Conservation (phyloP, 306 rosid genomes). For the Ammopiptanthus mongolicus region DNA sequence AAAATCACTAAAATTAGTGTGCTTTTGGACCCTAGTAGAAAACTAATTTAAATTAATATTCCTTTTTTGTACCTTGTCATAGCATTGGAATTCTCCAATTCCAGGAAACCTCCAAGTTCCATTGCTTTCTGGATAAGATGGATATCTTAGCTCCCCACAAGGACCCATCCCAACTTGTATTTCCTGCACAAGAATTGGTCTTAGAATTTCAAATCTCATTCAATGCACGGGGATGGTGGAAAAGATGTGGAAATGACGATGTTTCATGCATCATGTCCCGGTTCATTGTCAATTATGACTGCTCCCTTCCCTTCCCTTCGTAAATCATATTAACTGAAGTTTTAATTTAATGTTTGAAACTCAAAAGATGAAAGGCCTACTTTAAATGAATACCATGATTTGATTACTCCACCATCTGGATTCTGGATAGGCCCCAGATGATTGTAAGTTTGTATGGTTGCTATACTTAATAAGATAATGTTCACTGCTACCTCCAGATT, state of each 20-base stretch:
- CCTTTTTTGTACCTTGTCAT: constrained; percentile 68
- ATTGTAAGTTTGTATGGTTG: not conserved
- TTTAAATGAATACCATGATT: not conserved
- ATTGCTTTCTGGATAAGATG: constrained; percentile 86
- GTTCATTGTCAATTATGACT: not conserved
- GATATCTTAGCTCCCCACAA: constrained; percentile 97
- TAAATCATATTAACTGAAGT: not conserved
- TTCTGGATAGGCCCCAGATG: not conserved
- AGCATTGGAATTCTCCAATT: constrained; percentile 94
- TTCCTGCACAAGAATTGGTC: constrained; percentile 57
- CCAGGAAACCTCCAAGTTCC: constrained; percentile 98
- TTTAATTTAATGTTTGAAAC: not conserved
- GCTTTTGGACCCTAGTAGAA: not conserved
- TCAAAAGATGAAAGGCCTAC: not conserved
- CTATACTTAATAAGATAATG: not conserved
- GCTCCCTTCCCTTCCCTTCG: not conserved
- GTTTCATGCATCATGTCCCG: not conserved
- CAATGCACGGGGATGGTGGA: not conserved
- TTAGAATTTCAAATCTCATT: constrained; percentile 9
- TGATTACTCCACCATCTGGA: not conserved
- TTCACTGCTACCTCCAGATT: not conserved
- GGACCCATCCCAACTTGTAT: constrained; percentile 99
- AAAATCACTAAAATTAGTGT: not conserved
- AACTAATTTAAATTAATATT: not conserved
- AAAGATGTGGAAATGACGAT: not conserved